Conservation (phyloP, 441 rosid species). For the Daphne laureola region DNA sequence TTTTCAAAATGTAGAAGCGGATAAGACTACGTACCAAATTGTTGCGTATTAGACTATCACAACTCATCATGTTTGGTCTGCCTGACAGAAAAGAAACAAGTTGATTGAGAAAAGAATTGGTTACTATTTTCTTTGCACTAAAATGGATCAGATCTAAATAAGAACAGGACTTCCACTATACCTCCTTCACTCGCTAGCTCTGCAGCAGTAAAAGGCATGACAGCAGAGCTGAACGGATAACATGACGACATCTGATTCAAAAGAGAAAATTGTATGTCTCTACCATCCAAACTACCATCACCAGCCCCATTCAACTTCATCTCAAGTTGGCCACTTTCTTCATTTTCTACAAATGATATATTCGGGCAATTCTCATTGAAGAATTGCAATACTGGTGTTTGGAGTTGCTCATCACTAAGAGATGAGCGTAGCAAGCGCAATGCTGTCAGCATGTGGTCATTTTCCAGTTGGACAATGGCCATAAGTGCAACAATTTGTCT, state of each 20-base stretch:
- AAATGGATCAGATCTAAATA: background rate
- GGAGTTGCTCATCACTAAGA: conserved; percentile 43
- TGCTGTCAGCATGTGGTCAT: conserved; percentile 48
- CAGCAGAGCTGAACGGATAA: conserved; percentile 31
- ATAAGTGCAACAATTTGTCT: conserved; percentile 58
- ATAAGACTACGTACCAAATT: conserved; percentile 41
- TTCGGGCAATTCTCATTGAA: conserved; percentile 57
- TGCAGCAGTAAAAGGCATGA: conserved; percentile 40
- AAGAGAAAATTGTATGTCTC: conserved; percentile 44
- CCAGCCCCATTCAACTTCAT: conserved; percentile 35
- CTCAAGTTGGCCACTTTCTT: conserved; percentile 39
- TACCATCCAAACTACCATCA: conserved; percentile 28
- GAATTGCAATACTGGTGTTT: conserved; percentile 40
- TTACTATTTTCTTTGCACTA: background rate
- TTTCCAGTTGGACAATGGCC: conserved; percentile 65
- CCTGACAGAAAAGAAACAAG: conserved; percentile 35
- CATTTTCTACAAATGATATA: conserved; percentile 30
- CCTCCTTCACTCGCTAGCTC: conserved; percentile 41
- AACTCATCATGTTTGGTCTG: conserved; percentile 34
- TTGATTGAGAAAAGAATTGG: conserved; percentile 12
- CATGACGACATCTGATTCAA: conserved; percentile 45
- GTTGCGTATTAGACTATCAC: conserved; percentile 30
- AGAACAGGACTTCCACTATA: conserved; percentile 7
- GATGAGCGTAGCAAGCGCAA: conserved; percentile 56
- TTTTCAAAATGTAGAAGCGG: conserved; percentile 9